Conservation (phyloP, 495 filamentous ascomycete genomes). For the Stereocaulon alpinum region DNA sequence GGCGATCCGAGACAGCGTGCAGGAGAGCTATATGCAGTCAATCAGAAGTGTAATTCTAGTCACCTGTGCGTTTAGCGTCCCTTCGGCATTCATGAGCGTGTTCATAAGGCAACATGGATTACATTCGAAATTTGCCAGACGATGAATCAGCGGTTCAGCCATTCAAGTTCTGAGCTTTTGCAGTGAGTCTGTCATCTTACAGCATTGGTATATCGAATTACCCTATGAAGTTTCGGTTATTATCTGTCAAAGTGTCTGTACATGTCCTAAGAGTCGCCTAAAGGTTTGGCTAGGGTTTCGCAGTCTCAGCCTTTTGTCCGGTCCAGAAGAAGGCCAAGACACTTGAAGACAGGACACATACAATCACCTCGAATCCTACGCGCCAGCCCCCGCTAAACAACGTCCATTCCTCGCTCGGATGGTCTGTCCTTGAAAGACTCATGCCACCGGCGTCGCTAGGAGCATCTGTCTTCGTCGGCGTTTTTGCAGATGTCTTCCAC, state of each 20-base stretch:
- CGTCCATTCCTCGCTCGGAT: background rate
- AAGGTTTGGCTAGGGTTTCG: too few species aligned
- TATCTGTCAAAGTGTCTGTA: too few species aligned
- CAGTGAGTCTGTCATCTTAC: background rate
- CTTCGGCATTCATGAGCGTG: constrained; percentile 50
- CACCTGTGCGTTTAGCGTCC: constrained; percentile 47
- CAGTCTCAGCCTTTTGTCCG: too few species aligned
- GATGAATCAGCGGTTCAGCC: constrained; percentile 1
- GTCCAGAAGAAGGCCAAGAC: background rate
- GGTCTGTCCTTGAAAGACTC: background rate
- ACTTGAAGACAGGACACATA: background rate
- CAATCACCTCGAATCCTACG: background rate
- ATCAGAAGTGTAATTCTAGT: constrained; percentile 66
- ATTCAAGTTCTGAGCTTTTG: too few species aligned
- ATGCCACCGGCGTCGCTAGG: background rate
- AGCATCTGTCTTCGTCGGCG: background rate
- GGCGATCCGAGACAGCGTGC: constrained; percentile 58
- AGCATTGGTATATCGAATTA: too few species aligned
- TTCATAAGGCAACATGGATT: constrained; percentile 70
- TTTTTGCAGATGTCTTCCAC: constrained; percentile 2
- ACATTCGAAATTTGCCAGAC: constrained; percentile 57
- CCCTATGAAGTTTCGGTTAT: too few species aligned
- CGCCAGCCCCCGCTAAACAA: background rate
- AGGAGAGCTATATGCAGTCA: constrained; percentile 64
- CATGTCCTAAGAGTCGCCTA: too few species aligned